Conservation (phyloP, 2,329 filamentous ascomycete species). For the Neoarthrinium moseri region DNA sequence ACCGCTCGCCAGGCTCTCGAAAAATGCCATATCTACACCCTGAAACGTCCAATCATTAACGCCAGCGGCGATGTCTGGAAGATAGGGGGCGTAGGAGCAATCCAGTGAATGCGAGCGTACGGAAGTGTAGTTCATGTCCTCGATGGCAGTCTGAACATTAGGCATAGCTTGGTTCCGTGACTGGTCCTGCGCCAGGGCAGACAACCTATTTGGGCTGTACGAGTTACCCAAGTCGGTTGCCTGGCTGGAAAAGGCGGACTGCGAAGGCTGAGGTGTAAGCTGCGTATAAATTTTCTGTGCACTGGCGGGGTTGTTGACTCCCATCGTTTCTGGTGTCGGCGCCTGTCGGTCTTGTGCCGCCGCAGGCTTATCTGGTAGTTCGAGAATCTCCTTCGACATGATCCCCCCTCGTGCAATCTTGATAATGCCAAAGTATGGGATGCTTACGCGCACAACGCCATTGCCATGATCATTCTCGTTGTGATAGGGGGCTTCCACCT, state of each 20-base stretch:
- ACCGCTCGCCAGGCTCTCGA: slow-evolving; percentile 17
- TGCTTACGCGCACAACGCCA: slow-evolving; percentile 30
- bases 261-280: no score
- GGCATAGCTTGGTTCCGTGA: no score
- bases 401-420: slow-evolving; percentile 10
- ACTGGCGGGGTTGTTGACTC: background rate
- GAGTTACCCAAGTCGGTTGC: no score
- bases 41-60: slow-evolving; percentile 23
- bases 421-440: slow-evolving; percentile 42
- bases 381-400: background rate
- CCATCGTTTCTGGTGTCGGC: background rate
- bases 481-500: slow-evolving; percentile 8
- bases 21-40: slow-evolving; percentile 27
- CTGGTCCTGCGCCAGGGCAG: no score
- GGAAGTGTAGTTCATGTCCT: background rate
- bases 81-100: background rate
- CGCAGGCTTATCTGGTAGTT: background rate
- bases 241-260: no score
- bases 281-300: no score
- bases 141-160: background rate
- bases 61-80: slow-evolving; percentile 10
- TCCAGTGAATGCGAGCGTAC: background rate
- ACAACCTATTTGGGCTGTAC: no score
- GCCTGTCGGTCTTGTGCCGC: background rate
- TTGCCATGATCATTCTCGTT: slow-evolving; percentile 9